Percentiles rank a stretch among this genome's conserved stretches.
These are phyloP conservation scores for Petunia hybrid DNA, from an alignment of 305 asterid genomes.

Conservation along the genomic window DNA sequence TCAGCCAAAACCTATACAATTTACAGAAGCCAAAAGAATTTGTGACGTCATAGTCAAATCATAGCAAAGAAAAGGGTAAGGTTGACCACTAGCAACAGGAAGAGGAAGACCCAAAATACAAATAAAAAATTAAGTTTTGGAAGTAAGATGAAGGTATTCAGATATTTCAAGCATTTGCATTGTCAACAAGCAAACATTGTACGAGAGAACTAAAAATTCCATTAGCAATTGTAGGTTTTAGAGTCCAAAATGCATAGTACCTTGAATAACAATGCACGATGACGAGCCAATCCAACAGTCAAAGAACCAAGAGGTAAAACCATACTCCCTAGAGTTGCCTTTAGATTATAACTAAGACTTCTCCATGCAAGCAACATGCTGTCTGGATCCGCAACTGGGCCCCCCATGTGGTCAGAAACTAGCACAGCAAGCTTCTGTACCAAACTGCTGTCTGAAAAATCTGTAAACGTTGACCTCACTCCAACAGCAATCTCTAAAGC, in stretches of 20 bases:
- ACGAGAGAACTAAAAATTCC: not conserved
- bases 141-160: slow-evolving; percentile 8
- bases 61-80: slow-evolving; percentile 15
- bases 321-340: slow-evolving; percentile 80
- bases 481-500: slow-evolving; percentile 72
- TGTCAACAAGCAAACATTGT: slow-evolving; percentile 5
- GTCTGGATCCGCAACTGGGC: slow-evolving; percentile 88
- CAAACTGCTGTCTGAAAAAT: slow-evolving; percentile 51
- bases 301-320: slow-evolving; percentile 95
- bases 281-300: slow-evolving; percentile 91
- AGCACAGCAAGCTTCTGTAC: slow-evolving; percentile 76
- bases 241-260: slow-evolving; percentile 50
- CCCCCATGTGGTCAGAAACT: slow-evolving; percentile 95
- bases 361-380: slow-evolving; percentile 82
- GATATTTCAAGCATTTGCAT: not conserved
- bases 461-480: slow-evolving; percentile 54
- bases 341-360: slow-evolving; percentile 61
- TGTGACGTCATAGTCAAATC: not conserved
- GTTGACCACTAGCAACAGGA: not conserved
- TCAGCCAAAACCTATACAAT: slow-evolving; percentile 91
- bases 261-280: slow-evolving; percentile 94
- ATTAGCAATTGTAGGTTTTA: slow-evolving; percentile 19
- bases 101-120: not conserved
- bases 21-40: slow-evolving; percentile 39
- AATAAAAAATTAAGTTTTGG: slow-evolving; percentile 23